Evolutionary conservation across 768 basidiomycete species (phyloP), one percentile per base, ranked within the genome.

Genomic region (Lactifluus echinatus): DNA sequence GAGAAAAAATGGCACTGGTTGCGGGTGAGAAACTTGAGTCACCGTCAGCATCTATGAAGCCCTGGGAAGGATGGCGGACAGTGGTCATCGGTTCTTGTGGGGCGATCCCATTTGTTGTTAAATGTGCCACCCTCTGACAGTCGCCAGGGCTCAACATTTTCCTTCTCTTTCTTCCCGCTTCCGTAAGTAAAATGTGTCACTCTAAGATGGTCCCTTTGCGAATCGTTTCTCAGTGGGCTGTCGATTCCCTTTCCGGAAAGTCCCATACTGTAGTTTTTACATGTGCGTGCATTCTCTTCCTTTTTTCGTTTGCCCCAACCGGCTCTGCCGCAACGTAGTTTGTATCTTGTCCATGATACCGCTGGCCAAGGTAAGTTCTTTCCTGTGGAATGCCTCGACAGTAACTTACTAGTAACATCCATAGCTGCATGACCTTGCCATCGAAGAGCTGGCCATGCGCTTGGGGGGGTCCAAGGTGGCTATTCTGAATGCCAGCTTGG

Each of bases 401-500:
- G n/a, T n/a, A n/a, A 36, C 21, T 48, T 11, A 52, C 40, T 11
- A 48, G 24, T 19, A 55, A n/a, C n/a, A n/a, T 17, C 12, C 21
- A 50, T 59, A 87, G 85, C 73, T 92, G 29, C 86, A 93, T 61
- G 91, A 91, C 59, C 74, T 92, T 42, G 79, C 81, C 1, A 91
- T 87, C 0, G 75, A 78, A 53, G 86, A 92, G 53, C 71, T 94
- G 12, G 80, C 89, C 10, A 70, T 82, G 8, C 79, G 90, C 43
- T 79, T 92, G 24, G 91, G 90, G 2, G 87, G 87, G 21, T 74
- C 85, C 15, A 84, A 81, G 64, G 82, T 89, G 0, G 91, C 88
- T 0, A 74, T 94, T 19, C 71, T 93, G 31, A 92, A 92, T 63
- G 89, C 87, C 40, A 88, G 82, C 68, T 74, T 89, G 82, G 87